Base-by-base conservation (phyloP, 306 rosid species). In the Mimosa pudica region DNA sequence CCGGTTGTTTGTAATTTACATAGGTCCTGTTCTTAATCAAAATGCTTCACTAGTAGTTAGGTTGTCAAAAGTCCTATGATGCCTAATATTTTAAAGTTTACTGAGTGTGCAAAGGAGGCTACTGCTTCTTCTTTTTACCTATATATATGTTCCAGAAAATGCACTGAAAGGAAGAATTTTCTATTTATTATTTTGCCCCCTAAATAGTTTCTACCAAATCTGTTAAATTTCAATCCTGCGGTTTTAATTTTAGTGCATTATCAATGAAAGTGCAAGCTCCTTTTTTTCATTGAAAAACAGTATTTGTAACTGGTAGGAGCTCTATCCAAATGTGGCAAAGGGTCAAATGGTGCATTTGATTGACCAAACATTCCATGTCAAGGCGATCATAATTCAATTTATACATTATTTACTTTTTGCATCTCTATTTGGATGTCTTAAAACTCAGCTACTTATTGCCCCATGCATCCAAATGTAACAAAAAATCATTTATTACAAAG, bases 371-470 rank as follows among this genome's bases (percentile, higher is more conserved):
- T 71, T 76, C 51, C 48, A 13, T 33, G 13, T 55, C 61, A 48
- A 68, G 45, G 46, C 20, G 48, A 33, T 72, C 42, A 71, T 46
- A 74, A 41, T 45, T 12, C 71, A 44, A 44, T 48, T 4, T 82
- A 57, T 82, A n/a, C 35, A 58, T 9, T 63, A 46, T 66, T 79
- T 72, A 41, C 74, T 71, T 70, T 68, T 76, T 61, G 36, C 46
- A 77, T 48, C 46, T 8, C 20, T 35, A 58, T 24, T 48, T 48
- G 35, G 77, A 71, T 72, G 24, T 38, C 74, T 72, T 10, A 69
- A 74, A 20, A 47, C 77, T 77, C 10, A 74, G 75, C 71, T 67
- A 14, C 77, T 83, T 10, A 10, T 10, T 10, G 9, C 52, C 69
- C 32, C 75, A 12, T 74, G 24, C 57, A 63, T 57, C 55, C 10